phyloP scores from a whole-genome alignment of 306 rosid genomes.

The Inga leiocalycina region DNA sequence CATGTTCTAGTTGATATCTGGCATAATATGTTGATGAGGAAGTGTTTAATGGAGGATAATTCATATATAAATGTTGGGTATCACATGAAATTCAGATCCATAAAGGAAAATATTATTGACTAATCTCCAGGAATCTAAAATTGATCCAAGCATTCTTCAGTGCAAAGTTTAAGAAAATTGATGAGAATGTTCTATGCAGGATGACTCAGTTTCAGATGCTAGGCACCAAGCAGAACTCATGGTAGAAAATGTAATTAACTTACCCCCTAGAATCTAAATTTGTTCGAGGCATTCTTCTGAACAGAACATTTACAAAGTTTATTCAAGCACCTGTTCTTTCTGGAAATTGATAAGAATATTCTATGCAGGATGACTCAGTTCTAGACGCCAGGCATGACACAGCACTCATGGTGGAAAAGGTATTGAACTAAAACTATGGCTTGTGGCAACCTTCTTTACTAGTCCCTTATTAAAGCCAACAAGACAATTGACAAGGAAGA shows the following conservation, averaged over 20 bases:
- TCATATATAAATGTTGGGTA: slow-evolving; percentile 16
- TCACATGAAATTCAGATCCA: slow-evolving; percentile 6
- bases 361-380: slow-evolving; percentile 35
- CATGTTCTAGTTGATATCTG: not conserved
- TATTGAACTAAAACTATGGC: not conserved
- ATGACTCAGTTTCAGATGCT: slow-evolving; percentile 27
- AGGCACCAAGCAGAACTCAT: slow-evolving; percentile 28
- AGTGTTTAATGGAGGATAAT: slow-evolving; percentile 19
- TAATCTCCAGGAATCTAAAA: slow-evolving; percentile 10
- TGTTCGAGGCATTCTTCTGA: slow-evolving; percentile 6
- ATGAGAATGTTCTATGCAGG: slow-evolving; percentile 38
- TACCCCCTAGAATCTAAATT: slow-evolving; percentile 11
- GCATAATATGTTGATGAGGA: not conserved
- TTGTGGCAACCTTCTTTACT: not conserved
- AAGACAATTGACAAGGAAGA: not conserved
- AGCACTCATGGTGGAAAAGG: slow-evolving; percentile 30
- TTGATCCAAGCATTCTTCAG: slow-evolving; percentile 13
- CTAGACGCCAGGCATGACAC: slow-evolving; percentile 27
- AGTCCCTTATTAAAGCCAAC: not conserved
- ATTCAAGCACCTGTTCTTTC: not conserved
- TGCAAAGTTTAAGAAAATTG: slow-evolving; percentile 21
- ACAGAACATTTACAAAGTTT: slow-evolving; percentile 16
- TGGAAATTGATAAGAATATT: slow-evolving; percentile 24
- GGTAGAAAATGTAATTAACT: slow-evolving; percentile 31
- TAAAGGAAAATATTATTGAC: slow-evolving; percentile 30